Percentiles rank a stretch among this genome's conserved stretches.
Conservation (phyloP, 2,329 filamentous ascomycete genomes). For the Phyllosticta paracitricarpa region DNA sequence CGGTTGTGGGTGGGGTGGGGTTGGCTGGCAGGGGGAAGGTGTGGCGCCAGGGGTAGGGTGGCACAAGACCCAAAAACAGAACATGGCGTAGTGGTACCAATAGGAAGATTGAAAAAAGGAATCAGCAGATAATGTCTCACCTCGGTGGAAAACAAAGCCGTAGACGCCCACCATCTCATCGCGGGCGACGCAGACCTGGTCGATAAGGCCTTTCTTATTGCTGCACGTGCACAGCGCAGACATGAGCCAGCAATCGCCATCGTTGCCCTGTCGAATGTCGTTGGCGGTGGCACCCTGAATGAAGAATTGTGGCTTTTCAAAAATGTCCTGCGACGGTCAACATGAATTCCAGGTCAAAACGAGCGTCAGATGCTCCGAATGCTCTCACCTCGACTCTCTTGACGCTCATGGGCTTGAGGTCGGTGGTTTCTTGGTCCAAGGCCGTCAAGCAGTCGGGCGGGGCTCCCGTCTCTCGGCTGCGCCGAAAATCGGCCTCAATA, state of each 20-base stretch:
- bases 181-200: conserved; percentile 61
- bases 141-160: conserved; percentile 71
- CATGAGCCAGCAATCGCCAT: conserved; percentile 81
- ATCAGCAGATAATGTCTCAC: conserved; percentile 17
- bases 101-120: neutral
- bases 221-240: conserved; percentile 67
- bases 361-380: neutral
- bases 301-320: conserved; percentile 65
- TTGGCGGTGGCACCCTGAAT: conserved; percentile 65
- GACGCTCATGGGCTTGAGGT: conserved; percentile 56
- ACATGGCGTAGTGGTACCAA: neutral
- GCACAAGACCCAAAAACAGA: neutral
- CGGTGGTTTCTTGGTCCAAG: conserved; percentile 23
- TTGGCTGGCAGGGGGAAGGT: neutral
- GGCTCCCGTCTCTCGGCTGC: conserved; percentile 32
- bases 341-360: neutral
- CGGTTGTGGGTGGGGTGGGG: neutral
- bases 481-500: conserved; percentile 56
- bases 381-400: conserved; percentile 52
- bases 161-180: conserved; percentile 70
- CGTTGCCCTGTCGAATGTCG: conserved; percentile 66
- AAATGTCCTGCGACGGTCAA: conserved; percentile 58
- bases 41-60: neutral
- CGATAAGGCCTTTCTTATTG: conserved; percentile 60
- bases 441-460: conserved; percentile 41